Evolutionary conservation across 1,284 basidiomycete genomes (phyloP), one percentile per base, ranked within the genome.

Genomic region (Cutaneotrichosporon sp.): DNA sequence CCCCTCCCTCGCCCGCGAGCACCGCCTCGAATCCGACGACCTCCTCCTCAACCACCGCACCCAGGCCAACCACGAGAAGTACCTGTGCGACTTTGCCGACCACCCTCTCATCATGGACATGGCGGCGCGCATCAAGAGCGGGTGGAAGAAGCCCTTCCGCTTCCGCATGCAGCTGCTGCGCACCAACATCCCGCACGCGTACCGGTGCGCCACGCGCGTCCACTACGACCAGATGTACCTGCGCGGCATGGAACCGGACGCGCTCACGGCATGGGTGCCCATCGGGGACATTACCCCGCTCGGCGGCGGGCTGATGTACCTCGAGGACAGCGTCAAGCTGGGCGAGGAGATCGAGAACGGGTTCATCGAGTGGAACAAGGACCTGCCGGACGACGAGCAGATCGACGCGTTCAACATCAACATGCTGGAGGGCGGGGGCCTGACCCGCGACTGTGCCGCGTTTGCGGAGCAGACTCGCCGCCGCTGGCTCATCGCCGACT

Each of bases 221-320:
- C 64, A 65, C 38, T 65, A 62, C 38, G 64, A 65, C 27, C 64
- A 65, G 55, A 65, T 62, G 60, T 60, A 56, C 38, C 63, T 65
- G 6, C 63, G 63, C 18, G 63, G 59, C 10, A 42, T 34, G 56
- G 34, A 61, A 45, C 63, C 63, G 7, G 60, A 34, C 7, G 36
- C 66, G 4, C 62, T 73, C 33, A 73, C 71, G 5, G 71, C 67
- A 0, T 73, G 71, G 71, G 58, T 73, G 14, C 71, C 71, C 6
- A 60, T 73, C 34, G 71, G 71, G 5, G 68, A 69, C 50, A 61
- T 67, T 51, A 55, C 63, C 8, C 66, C 67, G 6, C 51, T 63
- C 5, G 53, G 56, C 29, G 71, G 71, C 16, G 70, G 71, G 1
- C 64, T 73, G 14, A 69, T 70, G 63, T 73, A 73, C 36, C 67